Evolutionary conservation across 1,284 basidiomycete genomes (phyloP).

Genomic region (Austropuccinia psidii): DNA sequence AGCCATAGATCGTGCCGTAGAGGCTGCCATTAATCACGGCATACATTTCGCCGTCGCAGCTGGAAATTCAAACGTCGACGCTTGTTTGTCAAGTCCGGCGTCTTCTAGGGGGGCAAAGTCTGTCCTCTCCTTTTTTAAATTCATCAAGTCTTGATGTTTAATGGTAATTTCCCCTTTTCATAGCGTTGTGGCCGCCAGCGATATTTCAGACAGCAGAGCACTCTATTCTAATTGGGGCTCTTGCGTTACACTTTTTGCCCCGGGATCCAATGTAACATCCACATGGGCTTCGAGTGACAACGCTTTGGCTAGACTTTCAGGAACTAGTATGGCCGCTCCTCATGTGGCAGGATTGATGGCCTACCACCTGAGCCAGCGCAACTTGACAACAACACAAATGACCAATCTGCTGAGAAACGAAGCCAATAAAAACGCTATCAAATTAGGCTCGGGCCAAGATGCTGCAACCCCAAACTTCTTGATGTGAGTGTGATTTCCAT

Average conservation of each 20-base stretch:
- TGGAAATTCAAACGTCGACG: conserved; percentile 38
- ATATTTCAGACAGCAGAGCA: conserved; percentile 37
- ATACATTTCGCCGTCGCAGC: conserved; percentile 39
- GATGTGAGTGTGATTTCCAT: too few species aligned
- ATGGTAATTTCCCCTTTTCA: not conserved
- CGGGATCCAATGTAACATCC: conserved; percentile 47
- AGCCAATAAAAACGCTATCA: not conserved
- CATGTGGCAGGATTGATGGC: conserved; percentile 48
- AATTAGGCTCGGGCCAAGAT: not conserved
- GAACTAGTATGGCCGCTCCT: conserved; percentile 49
- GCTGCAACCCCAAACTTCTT: conserved; percentile 10
- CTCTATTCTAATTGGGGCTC: conserved; percentile 38
- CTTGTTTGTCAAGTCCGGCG: conserved; percentile 38
- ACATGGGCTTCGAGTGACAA: conserved; percentile 47
- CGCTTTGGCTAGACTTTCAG: conserved; percentile 47
- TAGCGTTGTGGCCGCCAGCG: conserved; percentile 38
- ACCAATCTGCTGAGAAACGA: conserved; percentile 15
- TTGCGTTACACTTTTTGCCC: conserved; percentile 48
- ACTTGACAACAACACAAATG: conserved; percentile 21
- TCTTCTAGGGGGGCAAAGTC: conserved; percentile 23
- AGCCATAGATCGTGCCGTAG: conserved; percentile 38
- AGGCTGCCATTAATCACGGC: conserved; percentile 36
- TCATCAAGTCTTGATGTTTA: not conserved
- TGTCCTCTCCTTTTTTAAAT: not conserved
- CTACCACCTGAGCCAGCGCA: conserved; percentile 38